Evolutionary conservation across 140 eudicot species (phyloP).

Genomic region (Senecio squalidus): DNA sequence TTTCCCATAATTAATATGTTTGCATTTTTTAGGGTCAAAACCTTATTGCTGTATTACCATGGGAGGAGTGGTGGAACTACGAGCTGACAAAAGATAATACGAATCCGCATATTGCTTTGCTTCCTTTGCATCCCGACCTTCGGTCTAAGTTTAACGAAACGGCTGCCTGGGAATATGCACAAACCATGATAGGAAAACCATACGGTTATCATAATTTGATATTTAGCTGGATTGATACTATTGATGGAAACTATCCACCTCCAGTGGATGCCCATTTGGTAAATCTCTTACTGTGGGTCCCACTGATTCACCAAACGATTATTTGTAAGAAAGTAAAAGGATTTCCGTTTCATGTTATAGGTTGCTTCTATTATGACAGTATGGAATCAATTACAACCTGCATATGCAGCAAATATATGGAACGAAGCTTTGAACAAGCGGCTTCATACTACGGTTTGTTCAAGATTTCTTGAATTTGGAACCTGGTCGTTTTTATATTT

Average conservation of each 20-base stretch:
- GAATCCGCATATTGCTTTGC: conserved; percentile 91
- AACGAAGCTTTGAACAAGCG: conserved; percentile 95
- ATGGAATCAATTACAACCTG: conserved; percentile 83
- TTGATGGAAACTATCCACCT: conserved; percentile 73
- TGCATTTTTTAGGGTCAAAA: conserved; percentile 58
- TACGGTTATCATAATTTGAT: conserved; percentile 93
- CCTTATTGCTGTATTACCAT: conserved; percentile 48
- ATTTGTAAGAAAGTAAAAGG: not conserved
- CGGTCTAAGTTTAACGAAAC: conserved; percentile 77
- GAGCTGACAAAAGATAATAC: conserved; percentile 82
- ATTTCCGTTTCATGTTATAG: too few species aligned
- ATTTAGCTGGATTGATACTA: conserved; percentile 96
- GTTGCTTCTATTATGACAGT: conserved; percentile 93
- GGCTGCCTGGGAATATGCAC: conserved; percentile 97
- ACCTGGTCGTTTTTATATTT: not conserved
- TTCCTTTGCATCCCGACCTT: conserved; percentile 89
- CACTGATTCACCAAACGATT: too few species aligned
- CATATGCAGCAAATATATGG: conserved; percentile 95
- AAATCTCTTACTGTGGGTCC: too few species aligned
- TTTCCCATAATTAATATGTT: not conserved
- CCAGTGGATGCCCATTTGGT: conserved; percentile 96
- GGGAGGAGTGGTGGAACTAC: conserved; percentile 96
- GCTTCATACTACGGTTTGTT: conserved; percentile 55
- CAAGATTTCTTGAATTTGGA: not conserved
- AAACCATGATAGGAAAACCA: conserved; percentile 69